Evolutionary conservation across 805 yeast genomes (phyloP), one percentile per base, ranked within the genome.

Genomic region (Starmerella etchellsii): DNA sequence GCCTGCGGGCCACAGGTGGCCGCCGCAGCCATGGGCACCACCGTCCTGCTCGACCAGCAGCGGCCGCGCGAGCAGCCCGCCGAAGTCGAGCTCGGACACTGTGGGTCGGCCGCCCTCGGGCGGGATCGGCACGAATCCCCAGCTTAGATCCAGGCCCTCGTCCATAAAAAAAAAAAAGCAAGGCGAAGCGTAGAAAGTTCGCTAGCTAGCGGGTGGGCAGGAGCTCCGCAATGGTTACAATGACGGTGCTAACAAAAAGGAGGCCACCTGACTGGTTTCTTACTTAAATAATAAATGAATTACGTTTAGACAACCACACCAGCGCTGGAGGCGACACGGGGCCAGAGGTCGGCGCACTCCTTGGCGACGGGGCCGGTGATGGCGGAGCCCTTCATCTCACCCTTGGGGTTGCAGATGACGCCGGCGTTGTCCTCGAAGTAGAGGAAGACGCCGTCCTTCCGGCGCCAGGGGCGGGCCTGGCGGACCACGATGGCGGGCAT

Each of bases 341-440:
- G 99, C 99, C 99, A 91, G 71, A 91, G 81, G 69, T 91, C 99
- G 69, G 99, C 98, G 78, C 98, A 93, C 78, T 91, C 99, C 76
- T 91, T 91, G 70, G 96, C 97, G 67, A 91, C 99, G 65, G 99
- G 99, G 71, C 99, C 99, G 66, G 99, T 93, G 70, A 91, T 91
- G 65, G 98, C 99, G 59, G 98, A 93, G 74, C 99, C 99, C 79
- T 91, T 91, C 98, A 93, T 91, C 74, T 91, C 99, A 78, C 99
- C 99, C 91, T 91, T 91, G 68, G 99, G 98, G 76, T 91, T 91
- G 69, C 91, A 98, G 67, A 91, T 91, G 70, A 93, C 99, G 80
- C 98, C 98, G 57, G 99, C 99, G 67, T 91, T 91, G 75, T 91
- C 99, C 79, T 91, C 99, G 63, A 91, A 91, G 84, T 91, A 91